Percentiles rank a stretch among this genome's conserved stretches.
Evolutionary conservation across 192 early-diverging fungal genomes (phyloP).

Genomic region (Spizellomyces punctatus): DNA sequence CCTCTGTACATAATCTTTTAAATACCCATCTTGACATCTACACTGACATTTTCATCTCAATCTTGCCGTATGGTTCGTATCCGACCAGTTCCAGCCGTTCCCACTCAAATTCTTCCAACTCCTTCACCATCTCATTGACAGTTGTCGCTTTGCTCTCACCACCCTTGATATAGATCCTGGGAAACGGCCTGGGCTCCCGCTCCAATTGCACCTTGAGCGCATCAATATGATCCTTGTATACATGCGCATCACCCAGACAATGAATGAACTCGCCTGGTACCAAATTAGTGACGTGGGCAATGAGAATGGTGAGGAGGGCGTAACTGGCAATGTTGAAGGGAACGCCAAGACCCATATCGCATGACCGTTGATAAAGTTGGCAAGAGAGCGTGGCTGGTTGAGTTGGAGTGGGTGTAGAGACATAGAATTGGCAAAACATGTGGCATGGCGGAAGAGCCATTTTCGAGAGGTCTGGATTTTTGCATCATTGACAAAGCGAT

Average conservation of each 20-base stretch:
- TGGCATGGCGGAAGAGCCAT: slow-evolving; percentile 99
- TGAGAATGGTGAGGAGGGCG: slow-evolving; percentile 84
- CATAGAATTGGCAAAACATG: slow-evolving; percentile 96
- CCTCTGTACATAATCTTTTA: no score
- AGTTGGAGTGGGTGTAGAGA: slow-evolving; percentile 64
- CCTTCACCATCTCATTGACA: slow-evolving; percentile 46
- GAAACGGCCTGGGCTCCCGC: slow-evolving; percentile 81
- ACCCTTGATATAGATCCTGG: slow-evolving; percentile 68
- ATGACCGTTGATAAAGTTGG: slow-evolving; percentile 92
- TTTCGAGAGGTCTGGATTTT: slow-evolving; percentile 63
- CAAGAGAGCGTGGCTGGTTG: slow-evolving; percentile 69
- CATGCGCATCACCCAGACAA: slow-evolving; percentile 94
- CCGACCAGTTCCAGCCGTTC: slow-evolving; percentile 82
- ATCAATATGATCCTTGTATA: slow-evolving; percentile 90
- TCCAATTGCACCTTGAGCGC: slow-evolving; percentile 78
- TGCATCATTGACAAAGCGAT: no score
- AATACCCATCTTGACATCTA: slow-evolving; percentile 15
- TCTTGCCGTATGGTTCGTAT: slow-evolving; percentile 83
- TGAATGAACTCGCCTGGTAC: slow-evolving; percentile 86
- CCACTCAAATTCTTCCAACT: slow-evolving; percentile 66
- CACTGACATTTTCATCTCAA: slow-evolving; percentile 96
- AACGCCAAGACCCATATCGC: slow-evolving; percentile 95
- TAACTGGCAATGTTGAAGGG: slow-evolving; percentile 99
- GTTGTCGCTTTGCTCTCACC: slow-evolving; percentile 55
- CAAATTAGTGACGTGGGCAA: slow-evolving; percentile 85